Evolutionary conservation across 192 early-diverging fungal genomes (phyloP).

Genomic region (Backusella circina): DNA sequence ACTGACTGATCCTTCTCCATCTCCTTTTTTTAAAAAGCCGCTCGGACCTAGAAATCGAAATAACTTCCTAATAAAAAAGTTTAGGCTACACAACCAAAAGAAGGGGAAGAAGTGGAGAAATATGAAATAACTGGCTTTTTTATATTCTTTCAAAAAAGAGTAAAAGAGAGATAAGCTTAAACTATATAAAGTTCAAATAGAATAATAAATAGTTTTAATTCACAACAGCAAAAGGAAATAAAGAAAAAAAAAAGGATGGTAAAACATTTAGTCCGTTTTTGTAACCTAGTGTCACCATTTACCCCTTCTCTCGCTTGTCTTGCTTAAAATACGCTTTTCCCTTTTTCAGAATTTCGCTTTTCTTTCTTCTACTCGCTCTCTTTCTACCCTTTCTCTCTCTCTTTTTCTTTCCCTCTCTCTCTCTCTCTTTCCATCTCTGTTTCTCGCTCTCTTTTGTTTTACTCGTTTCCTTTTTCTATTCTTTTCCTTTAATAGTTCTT

Average conservation of each 20-base stretch:
- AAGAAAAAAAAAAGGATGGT: background rate
- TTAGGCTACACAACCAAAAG: background rate
- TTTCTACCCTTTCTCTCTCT: background rate
- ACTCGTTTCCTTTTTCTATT: background rate
- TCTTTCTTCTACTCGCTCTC: background rate
- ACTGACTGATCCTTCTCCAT: constrained; percentile 1
- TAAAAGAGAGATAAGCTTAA: background rate
- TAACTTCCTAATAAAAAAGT: background rate
- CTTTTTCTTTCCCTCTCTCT: background rate
- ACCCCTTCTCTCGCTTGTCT: background rate
- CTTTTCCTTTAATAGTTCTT: no score
- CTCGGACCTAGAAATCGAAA: background rate
- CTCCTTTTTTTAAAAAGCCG: constrained; percentile 2
- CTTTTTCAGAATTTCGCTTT: background rate
- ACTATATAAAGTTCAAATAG: background rate
- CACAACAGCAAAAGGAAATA: background rate
- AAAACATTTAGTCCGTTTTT: background rate
- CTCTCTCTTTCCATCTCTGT: background rate
- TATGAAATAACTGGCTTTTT: background rate
- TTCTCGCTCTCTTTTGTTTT: background rate
- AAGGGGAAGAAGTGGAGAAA: background rate
- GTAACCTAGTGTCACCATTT: background rate
- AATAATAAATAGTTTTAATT: background rate
- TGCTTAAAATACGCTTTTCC: constrained; percentile 2
- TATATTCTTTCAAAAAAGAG: background rate